Conservation (phyloP, 2,329 filamentous ascomycete genomes). For the Neofusicoccum laricinum region DNA sequence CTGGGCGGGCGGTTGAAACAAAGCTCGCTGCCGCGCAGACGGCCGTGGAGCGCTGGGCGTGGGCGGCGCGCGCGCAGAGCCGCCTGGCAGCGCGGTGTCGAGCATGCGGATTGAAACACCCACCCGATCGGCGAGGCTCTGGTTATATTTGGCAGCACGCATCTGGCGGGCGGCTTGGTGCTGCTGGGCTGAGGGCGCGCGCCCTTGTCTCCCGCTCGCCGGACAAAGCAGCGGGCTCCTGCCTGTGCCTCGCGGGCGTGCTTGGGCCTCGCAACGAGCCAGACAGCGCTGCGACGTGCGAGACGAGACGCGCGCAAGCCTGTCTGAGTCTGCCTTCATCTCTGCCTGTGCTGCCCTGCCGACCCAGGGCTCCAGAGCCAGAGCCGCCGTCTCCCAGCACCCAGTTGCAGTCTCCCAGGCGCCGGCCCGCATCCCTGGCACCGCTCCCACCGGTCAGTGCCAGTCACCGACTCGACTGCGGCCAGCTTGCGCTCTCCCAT, state of each 20-base stretch:
- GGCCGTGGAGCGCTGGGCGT: no score
- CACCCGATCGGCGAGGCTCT: constrained; percentile 1
- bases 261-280: constrained; percentile 13
- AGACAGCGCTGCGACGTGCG: constrained; percentile 11
- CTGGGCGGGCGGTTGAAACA: constrained; percentile 1
- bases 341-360: constrained; percentile 4
- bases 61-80: constrained; percentile 1
- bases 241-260: constrained; percentile 13
- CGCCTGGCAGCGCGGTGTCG: not conserved
- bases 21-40: not conserved
- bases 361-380: not conserved
- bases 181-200: not conserved
- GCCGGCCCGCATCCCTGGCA: constrained; percentile 8
- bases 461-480: constrained; percentile 12
- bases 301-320: constrained; percentile 5
- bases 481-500: not conserved
- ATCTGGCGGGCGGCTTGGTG: not conserved
- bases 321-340: constrained; percentile 7
- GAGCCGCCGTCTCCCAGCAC: not conserved
- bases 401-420: not conserved
- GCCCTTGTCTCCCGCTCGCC: not conserved
- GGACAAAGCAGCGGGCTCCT: constrained; percentile 11
- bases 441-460: constrained; percentile 7
- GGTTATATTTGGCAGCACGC: constrained; percentile 9
- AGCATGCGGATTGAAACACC: not conserved